Percentiles rank a stretch among this genome's conserved stretches.
phyloP scores from a whole-genome alignment of 176 grass and related monocot species.

The Hordeum vulgare region DNA sequence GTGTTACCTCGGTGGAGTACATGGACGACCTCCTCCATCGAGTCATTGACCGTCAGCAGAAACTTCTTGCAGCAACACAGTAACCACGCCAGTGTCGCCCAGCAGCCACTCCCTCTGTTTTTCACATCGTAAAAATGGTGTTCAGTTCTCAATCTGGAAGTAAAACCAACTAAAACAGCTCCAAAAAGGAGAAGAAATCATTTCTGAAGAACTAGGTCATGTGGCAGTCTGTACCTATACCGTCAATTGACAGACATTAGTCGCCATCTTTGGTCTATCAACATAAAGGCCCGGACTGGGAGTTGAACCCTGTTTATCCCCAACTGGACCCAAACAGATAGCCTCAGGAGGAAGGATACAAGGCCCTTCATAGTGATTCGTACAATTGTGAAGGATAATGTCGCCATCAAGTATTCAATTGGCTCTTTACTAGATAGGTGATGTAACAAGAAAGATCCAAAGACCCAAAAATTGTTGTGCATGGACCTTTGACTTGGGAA shows the following conservation, averaged over 20 bases:
- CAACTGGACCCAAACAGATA: constrained; percentile 8
- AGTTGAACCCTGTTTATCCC: constrained; percentile 13
- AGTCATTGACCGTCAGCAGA: background rate
- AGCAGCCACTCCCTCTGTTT: background rate
- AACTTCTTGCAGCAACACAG: background rate
- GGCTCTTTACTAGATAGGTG: constrained; percentile 6
- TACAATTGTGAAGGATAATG: constrained; percentile 13
- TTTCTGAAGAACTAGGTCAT: background rate
- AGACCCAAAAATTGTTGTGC: background rate
- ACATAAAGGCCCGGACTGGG: constrained; percentile 3
- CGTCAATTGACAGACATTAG: constrained; percentile 12
- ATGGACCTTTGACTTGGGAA: background rate
- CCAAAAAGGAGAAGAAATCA: background rate
- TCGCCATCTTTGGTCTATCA: constrained; percentile 15
- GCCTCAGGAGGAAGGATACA: constrained; percentile 7
- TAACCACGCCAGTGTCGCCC: background rate
- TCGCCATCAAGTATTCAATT: constrained; percentile 15
- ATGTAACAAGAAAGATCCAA: constrained; percentile 7
- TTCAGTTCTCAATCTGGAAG: background rate
- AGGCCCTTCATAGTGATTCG: constrained; percentile 6
- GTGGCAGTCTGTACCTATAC: background rate
- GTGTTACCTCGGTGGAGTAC: constrained; percentile 8
- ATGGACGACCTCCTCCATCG: background rate
- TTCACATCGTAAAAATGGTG: background rate
- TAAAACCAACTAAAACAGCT: background rate